Base-by-base conservation (phyloP, 345 rosid genomes). In the Eucalyptus pauciflora region DNA sequence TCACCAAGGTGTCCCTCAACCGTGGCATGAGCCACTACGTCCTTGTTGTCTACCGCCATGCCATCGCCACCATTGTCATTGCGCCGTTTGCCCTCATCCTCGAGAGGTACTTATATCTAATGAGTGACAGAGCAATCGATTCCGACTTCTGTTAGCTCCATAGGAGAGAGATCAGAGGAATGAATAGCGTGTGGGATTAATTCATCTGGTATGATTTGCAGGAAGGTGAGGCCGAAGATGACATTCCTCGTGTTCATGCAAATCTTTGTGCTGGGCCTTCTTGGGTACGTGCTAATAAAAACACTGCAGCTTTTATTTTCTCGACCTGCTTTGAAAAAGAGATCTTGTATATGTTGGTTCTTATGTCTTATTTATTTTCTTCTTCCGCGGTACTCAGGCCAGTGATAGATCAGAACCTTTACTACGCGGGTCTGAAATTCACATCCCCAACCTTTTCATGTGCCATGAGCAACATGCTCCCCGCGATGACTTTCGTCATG, bases 351-450 rank as follows among this genome's bases (percentile, higher is more conserved):
- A 76, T 20, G 27, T 76, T 24, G 18, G 24, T 76, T 76, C 83
- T 76, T 10, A 41, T 52, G 58, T 52, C 58, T 3, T 41, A 13
- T 54, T 41, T 15, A 29, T 50, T 22, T 29, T 41, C 41, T 69
- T 88, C 13, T 69, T 18, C 56, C 41, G 7, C 10, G 48, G 20
- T 62, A 22, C 85, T 58, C 88, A 97, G 99, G 93, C 99, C 99
- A 4, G 98, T 97, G 95, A 96, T 97, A 79, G 99, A 97, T 89
- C 99, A 97, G 90, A 96, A 96, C 90, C 95, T 97, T 50, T 96
- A 96, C 89, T 97, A 96, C 50, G 96, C 97, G 88, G 99, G 99
- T 71, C 90, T 97, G 88, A 97, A 95, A 89, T 95, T 90, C 71
- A 97, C 99, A 2, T 95, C 99, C 17, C 98, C 99, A 29, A 96